Conservation (phyloP, 495 filamentous ascomycete species). For the Lophiostoma macrostomum region DNA sequence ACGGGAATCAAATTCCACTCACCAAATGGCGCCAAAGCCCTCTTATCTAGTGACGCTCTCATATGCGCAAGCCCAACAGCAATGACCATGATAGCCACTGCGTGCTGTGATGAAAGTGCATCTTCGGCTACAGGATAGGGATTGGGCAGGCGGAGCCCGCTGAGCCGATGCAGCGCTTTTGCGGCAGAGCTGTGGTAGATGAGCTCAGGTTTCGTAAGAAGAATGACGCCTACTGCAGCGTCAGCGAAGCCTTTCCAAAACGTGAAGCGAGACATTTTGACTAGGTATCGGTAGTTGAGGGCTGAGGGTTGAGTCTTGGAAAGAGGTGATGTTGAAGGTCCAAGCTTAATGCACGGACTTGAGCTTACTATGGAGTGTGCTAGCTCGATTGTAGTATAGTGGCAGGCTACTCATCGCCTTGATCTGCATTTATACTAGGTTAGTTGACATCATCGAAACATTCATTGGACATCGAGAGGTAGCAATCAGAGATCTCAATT, state of each 20-base stretch:
- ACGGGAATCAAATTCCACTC: too few relatives aligned
- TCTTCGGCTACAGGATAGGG: conserved; percentile 4
- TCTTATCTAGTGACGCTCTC: conserved; percentile 2
- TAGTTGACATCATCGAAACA: too few relatives aligned
- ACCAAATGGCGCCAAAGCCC: conserved; percentile 11
- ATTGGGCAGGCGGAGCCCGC: conserved; percentile 13
- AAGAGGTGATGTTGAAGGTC: too few relatives aligned
- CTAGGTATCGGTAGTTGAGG: too few relatives aligned
- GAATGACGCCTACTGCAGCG: conserved; percentile 10
- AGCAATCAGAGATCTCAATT: too few relatives aligned
- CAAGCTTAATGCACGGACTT: too few relatives aligned
- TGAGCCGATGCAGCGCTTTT: neutral
- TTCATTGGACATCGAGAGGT: too few relatives aligned
- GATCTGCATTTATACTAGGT: too few relatives aligned
- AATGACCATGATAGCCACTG: conserved; percentile 16
- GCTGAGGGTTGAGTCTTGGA: too few relatives aligned
- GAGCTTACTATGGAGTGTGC: too few relatives aligned
- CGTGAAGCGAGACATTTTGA: conserved; percentile 9
- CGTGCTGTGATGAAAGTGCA: conserved; percentile 11
- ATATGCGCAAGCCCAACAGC: conserved; percentile 11
- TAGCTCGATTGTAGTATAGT: too few relatives aligned
- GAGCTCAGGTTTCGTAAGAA: conserved; percentile 14
- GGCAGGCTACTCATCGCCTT: too few relatives aligned
- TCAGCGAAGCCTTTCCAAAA: conserved; percentile 20
- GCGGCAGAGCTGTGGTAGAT: conserved; percentile 13